A percentile compares a stretch with the other conserved stretches of the same genome.
Conservation (phyloP, 139 green algal genomes). For the Picocystis salinarum region DNA sequence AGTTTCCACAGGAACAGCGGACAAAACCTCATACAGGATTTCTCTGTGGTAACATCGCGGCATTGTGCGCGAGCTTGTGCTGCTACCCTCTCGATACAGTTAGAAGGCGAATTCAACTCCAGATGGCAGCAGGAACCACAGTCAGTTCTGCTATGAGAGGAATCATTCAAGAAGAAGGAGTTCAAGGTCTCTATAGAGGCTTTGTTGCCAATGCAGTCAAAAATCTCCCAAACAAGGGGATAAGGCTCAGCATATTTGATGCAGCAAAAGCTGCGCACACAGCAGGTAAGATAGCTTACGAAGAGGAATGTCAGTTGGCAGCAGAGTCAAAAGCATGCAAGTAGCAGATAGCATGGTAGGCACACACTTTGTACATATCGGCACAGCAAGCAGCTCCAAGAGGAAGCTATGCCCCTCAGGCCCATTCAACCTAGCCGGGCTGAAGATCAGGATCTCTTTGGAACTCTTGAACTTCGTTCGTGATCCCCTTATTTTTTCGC, state of each 20-base stretch:
- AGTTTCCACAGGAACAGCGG: conserved; percentile 11
- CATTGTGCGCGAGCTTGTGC: conserved; percentile 37
- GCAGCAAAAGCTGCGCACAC: conserved; percentile 9
- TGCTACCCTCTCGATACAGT: conserved; percentile 67
- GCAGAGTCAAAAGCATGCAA: too few relatives aligned
- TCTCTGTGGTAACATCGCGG: conserved; percentile 38
- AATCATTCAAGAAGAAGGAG: conserved; percentile 25
- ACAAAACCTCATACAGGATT: conserved; percentile 7
- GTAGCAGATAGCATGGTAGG: too few relatives aligned
- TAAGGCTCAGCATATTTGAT: conserved; percentile 13
- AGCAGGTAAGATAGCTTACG: conserved; percentile 2
- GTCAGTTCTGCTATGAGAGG: conserved; percentile 4
- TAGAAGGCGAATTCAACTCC: conserved; percentile 25
- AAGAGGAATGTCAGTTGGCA: too few relatives aligned
- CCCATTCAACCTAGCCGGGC: too few relatives aligned
- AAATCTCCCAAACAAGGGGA: conserved; percentile 66
- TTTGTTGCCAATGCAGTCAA: conserved; percentile 63
- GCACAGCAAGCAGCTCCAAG: too few relatives aligned
- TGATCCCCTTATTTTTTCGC: too few relatives aligned
- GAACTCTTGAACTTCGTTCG: too few relatives aligned
- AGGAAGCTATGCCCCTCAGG: too few relatives aligned
- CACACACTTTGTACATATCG: too few relatives aligned
- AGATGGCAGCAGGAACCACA: conserved; percentile 5
- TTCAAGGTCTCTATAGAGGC: conserved; percentile 42
- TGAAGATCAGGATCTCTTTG: too few relatives aligned